Conservation (phyloP, 2,329 filamentous ascomycete genomes). For the Ilyonectria mors-panacis region DNA sequence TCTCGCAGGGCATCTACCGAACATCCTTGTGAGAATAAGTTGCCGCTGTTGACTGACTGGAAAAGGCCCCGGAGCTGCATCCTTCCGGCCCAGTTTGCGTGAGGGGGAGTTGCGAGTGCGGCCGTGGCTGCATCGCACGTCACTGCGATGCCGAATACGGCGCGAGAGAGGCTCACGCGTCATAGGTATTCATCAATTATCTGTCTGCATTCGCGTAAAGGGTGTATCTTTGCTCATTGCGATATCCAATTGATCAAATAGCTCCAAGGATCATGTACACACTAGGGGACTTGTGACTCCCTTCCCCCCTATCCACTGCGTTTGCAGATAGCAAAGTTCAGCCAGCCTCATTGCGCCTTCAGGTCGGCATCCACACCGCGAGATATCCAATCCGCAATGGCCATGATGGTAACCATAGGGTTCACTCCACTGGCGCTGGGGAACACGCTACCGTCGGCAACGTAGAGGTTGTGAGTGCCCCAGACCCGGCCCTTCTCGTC, state of each 20-base stretch:
- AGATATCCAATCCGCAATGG: slow-evolving; percentile 76
- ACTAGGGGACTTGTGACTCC: slow-evolving; percentile 12
- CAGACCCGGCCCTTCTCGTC: slow-evolving; percentile 74
- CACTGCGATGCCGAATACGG: slow-evolving; percentile 3
- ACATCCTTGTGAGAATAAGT: neutral
- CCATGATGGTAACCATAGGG: slow-evolving; percentile 86
- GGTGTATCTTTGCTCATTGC: slow-evolving; percentile 1
- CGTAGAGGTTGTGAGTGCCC: slow-evolving; percentile 75
- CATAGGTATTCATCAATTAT: neutral
- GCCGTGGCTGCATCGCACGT: slow-evolving; percentile 12
- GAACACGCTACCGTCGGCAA: slow-evolving; percentile 83
- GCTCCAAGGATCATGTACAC: slow-evolving; percentile 24
- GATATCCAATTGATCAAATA: slow-evolving; percentile 9
- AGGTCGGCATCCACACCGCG: slow-evolving; percentile 67
- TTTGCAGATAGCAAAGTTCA: slow-evolving; percentile 7
- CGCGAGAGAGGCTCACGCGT: neutral
- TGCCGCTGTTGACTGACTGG: neutral
- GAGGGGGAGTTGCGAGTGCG: neutral
- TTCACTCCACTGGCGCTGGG: slow-evolving; percentile 85
- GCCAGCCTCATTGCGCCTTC: slow-evolving; percentile 35
- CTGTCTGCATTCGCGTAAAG: slow-evolving; percentile 21
- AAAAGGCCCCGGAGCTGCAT: slow-evolving; percentile 3
- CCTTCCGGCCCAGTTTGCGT: neutral
- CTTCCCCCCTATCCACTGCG: neutral
- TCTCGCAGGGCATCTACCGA: slow-evolving; percentile 9